Evolutionary conservation across 352 stramenopile genomes (phyloP).

Genomic region (Globisporangium megalacanthum): DNA sequence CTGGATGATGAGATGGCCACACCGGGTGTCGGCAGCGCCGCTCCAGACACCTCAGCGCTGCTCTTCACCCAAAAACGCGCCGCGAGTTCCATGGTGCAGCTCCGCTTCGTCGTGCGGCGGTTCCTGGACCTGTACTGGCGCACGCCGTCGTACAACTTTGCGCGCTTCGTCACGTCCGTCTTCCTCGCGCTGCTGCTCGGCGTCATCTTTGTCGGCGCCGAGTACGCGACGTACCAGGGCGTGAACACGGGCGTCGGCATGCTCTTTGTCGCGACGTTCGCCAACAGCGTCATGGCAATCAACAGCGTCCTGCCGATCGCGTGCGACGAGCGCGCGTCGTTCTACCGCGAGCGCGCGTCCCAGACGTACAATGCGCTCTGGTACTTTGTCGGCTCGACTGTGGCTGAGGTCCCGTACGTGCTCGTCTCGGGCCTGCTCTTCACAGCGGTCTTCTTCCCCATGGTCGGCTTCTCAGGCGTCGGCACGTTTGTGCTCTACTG

Average conservation of each 20-base stretch:
- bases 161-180: conserved; percentile 60
- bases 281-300: conserved; percentile 69
- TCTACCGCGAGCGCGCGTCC: conserved; percentile 55
- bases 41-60: conserved; percentile 21
- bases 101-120: conserved; percentile 43
- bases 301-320: conserved; percentile 57
- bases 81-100: conserved; percentile 18
- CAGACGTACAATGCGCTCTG: conserved; percentile 78
- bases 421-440: too few relatives aligned
- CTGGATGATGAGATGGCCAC: conserved; percentile 40
- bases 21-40: conserved; percentile 31
- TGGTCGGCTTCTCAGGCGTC: too few relatives aligned
- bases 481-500: too few relatives aligned
- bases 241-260: conserved; percentile 54
- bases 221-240: conserved; percentile 59
- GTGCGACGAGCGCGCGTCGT: conserved; percentile 52
- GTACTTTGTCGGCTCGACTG: conserved; percentile 26
- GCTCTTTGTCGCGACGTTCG: conserved; percentile 78
- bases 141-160: conserved; percentile 81
- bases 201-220: conserved; percentile 11
- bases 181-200: conserved; percentile 72
- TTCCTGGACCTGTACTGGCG: conserved; percentile 83
- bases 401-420: too few relatives aligned
- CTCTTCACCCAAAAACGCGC: conserved; percentile 37
- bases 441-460: too few relatives aligned